Conservation (phyloP, 805 yeast genomes). For the Candida morakotiae region DNA sequence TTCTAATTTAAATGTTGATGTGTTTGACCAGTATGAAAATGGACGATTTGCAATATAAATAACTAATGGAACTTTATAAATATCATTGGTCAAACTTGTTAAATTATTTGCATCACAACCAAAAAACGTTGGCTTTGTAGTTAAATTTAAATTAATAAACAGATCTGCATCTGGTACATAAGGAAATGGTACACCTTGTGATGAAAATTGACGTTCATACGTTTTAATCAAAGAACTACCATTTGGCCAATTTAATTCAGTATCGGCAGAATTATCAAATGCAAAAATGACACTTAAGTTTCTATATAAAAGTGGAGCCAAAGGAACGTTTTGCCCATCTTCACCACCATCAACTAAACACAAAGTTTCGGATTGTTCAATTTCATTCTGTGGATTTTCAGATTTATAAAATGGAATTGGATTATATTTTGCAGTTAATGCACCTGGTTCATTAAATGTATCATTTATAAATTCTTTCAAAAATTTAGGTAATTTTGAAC, state of each 20-base stretch:
- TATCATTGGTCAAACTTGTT: conserved; percentile 39
- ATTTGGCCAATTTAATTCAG: conserved; percentile 28
- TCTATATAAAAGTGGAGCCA: conserved; percentile 27
- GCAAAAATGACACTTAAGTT: conserved; percentile 33
- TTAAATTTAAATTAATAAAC: conserved; percentile 56
- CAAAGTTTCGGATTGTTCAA: conserved; percentile 16
- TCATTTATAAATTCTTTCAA: not conserved
- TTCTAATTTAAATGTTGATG: conserved; percentile 66
- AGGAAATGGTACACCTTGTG: conserved; percentile 63
- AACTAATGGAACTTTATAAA: conserved; percentile 63
- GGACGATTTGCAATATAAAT: conserved; percentile 74
- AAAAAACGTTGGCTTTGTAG: conserved; percentile 72
- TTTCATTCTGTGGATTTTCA: not conserved
- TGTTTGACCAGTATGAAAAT: conserved; percentile 60
- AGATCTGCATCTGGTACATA: conserved; percentile 70
- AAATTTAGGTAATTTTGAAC: conserved; percentile 1
- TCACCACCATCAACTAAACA: conserved; percentile 39
- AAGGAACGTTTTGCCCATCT: conserved; percentile 36
- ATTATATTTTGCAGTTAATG: conserved; percentile 45
- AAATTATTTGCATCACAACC: conserved; percentile 72
- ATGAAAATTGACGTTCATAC: conserved; percentile 30
- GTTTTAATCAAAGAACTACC: conserved; percentile 32
- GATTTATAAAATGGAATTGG: conserved; percentile 60
- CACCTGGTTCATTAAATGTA: conserved; percentile 3
- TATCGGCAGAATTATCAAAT: conserved; percentile 31